phyloP scores from a whole-genome alignment of 176 grass and related monocot species.

The Calamus simplicifolius region DNA sequence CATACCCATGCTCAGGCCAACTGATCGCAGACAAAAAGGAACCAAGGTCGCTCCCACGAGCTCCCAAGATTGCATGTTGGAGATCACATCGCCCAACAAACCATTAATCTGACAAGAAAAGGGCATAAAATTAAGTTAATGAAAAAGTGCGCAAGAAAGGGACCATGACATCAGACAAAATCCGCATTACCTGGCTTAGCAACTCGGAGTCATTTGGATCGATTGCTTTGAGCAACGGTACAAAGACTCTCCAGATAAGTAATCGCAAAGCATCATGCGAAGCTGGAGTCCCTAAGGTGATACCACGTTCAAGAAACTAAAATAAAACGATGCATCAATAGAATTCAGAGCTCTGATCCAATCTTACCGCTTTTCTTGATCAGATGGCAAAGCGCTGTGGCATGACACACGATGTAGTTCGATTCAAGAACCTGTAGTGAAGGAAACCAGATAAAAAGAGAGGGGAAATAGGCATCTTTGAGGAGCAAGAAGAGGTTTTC shows the following conservation, averaged over 20 bases:
- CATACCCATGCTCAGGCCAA: slow-evolving; percentile 28
- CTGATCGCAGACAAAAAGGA: slow-evolving; percentile 58
- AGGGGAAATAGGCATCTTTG: neutral
- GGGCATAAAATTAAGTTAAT: neutral
- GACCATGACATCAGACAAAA: too few species aligned
- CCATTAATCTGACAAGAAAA: slow-evolving; percentile 25
- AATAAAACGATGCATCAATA: neutral
- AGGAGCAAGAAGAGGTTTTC: neutral
- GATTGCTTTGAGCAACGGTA: slow-evolving; percentile 48
- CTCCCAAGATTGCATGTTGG: slow-evolving; percentile 39
- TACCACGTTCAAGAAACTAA: neutral
- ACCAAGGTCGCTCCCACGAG: slow-evolving; percentile 49
- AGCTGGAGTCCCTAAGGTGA: slow-evolving; percentile 22
- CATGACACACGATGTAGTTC: slow-evolving; percentile 33
- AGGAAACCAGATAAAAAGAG: slow-evolving; percentile 6
- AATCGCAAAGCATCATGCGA: slow-evolving; percentile 21
- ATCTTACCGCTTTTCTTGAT: slow-evolving; percentile 36
- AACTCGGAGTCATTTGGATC: slow-evolving; percentile 25
- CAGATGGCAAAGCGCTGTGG: slow-evolving; percentile 59
- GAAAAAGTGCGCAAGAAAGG: too few species aligned
- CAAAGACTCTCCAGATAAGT: slow-evolving; percentile 52
- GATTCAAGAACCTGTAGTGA: slow-evolving; percentile 21
- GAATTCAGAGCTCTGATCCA: neutral
- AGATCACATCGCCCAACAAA: slow-evolving; percentile 44
- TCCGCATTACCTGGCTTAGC: slow-evolving; percentile 34